Percentiles rank a stretch among this genome's conserved stretches.
phyloP scores from a whole-genome alignment of 2,329 filamentous ascomycete genomes.

The Apiospora phragmitis region DNA sequence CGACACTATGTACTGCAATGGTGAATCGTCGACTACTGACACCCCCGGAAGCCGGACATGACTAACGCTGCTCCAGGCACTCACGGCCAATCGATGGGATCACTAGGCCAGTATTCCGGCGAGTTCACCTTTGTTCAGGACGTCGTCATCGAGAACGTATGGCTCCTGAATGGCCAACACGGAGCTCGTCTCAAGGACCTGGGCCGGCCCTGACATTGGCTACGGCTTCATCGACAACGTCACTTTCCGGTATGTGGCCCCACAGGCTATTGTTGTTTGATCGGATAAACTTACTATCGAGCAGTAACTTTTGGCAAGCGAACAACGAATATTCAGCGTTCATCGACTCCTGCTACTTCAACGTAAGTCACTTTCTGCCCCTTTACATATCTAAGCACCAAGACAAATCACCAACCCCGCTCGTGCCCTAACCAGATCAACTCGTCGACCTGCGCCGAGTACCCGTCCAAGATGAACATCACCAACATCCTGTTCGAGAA shows the following conservation, averaged over 20 bases:
- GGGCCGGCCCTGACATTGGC: slow-evolving; percentile 58
- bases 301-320: slow-evolving; percentile 57
- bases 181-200: slow-evolving; percentile 61
- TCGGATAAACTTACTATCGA: neutral
- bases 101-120: slow-evolving; percentile 57
- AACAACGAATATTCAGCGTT: slow-evolving; percentile 59
- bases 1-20: slow-evolving; percentile 61
- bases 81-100: slow-evolving; percentile 58
- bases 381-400: neutral
- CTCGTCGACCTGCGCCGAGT: slow-evolving; percentile 48
- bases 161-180: slow-evolving; percentile 51
- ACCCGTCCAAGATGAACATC: slow-evolving; percentile 59
- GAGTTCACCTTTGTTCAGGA: slow-evolving; percentile 57
- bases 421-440: slow-evolving; percentile 37
- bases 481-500: slow-evolving; percentile 61
- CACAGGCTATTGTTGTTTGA: too few species aligned
- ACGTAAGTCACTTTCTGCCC: slow-evolving; percentile 41
- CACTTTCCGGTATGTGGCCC: slow-evolving; percentile 43
- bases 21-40: neutral
- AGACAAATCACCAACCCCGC: neutral
- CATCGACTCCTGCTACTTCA: slow-evolving; percentile 64
- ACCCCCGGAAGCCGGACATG: neutral
- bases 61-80: slow-evolving; percentile 33
- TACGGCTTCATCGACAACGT: slow-evolving; percentile 63
- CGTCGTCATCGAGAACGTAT: slow-evolving; percentile 60